Evolutionary conservation across 768 basidiomycete species (phyloP).

Genomic region (Serendipita vermifera): DNA sequence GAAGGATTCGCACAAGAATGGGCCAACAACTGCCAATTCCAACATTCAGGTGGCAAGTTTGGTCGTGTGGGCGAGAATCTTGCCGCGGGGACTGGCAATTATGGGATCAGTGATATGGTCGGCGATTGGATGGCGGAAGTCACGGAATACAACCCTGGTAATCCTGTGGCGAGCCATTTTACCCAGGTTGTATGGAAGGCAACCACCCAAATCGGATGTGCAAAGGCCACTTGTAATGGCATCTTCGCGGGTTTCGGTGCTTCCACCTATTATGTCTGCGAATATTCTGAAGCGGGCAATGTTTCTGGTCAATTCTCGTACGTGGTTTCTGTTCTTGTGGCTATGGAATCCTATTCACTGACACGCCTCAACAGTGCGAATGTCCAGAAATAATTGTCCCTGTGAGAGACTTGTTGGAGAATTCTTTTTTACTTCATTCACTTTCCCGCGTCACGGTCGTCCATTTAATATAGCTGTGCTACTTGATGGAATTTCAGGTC

Average conservation of each 20-base stretch:
- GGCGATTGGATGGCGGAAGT: slow-evolving; percentile 56
- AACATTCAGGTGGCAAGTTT: slow-evolving; percentile 55
- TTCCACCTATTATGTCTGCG: slow-evolving; percentile 53
- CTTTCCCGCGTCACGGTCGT: too few species aligned
- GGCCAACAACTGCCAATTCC: slow-evolving; percentile 53
- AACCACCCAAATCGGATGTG: slow-evolving; percentile 51
- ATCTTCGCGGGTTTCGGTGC: slow-evolving; percentile 44
- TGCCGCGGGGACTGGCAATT: slow-evolving; percentile 56
- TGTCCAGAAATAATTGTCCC: slow-evolving; percentile 9
- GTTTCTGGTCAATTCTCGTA: slow-evolving; percentile 48
- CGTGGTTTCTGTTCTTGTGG: slow-evolving; percentile 22
- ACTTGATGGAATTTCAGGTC: too few species aligned
- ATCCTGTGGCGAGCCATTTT: slow-evolving; percentile 52
- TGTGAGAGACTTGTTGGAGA: too few species aligned
- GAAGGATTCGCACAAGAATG: slow-evolving; percentile 55
- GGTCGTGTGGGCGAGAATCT: slow-evolving; percentile 61
- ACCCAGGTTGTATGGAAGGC: slow-evolving; percentile 70
- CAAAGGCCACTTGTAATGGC: slow-evolving; percentile 39
- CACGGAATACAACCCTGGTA: slow-evolving; percentile 42
- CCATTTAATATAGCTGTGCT: too few species aligned
- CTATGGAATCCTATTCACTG: background rate
- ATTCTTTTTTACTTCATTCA: too few species aligned
- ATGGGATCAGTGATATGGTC: slow-evolving; percentile 38
- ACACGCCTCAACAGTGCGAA: slow-evolving; percentile 4
- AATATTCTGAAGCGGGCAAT: slow-evolving; percentile 54